phyloP scores from a whole-genome alignment of 768 basidiomycete genomes.

The Mycena galopus region DNA sequence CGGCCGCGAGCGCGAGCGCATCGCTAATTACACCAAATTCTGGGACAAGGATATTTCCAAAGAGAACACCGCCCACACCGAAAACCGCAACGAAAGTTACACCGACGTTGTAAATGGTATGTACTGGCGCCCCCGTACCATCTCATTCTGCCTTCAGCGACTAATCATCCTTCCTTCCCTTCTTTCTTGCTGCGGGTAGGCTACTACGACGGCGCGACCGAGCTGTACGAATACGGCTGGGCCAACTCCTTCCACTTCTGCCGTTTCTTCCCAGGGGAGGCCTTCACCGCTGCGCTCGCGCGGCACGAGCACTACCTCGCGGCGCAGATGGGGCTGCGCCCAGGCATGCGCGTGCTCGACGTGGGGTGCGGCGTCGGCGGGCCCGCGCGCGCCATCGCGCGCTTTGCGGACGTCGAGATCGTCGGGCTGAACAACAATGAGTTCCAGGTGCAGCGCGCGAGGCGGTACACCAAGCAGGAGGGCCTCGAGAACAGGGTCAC shows the following conservation, averaged over 20 bases:
- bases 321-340: slow-evolving; percentile 82
- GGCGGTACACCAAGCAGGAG: slow-evolving; percentile 81
- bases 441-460: slow-evolving; percentile 92
- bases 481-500: slow-evolving; percentile 83
- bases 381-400: slow-evolving; percentile 94
- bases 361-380: slow-evolving; percentile 99
- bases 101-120: slow-evolving; percentile 90
- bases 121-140: slow-evolving; percentile 53
- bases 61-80: slow-evolving; percentile 75
- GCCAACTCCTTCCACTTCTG: slow-evolving; percentile 95
- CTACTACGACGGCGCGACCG: slow-evolving; percentile 97
- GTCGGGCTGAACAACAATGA: slow-evolving; percentile 96
- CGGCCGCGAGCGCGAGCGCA: slow-evolving; percentile 35
- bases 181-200: slow-evolving; percentile 60
- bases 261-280: slow-evolving; percentile 94
- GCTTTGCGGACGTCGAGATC: slow-evolving; percentile 88
- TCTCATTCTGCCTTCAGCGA: neutral
- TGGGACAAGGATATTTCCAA: slow-evolving; percentile 88
- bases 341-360: slow-evolving; percentile 97
- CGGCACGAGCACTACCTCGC: slow-evolving; percentile 99
- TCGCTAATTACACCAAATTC: slow-evolving; percentile 83
- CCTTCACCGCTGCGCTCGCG: slow-evolving; percentile 79
- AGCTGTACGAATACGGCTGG: slow-evolving; percentile 97
- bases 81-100: slow-evolving; percentile 84
- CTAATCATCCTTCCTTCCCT: neutral